Base-by-base conservation (phyloP, 2,329 filamentous ascomycete genomes). In the Phoma sp. region DNA sequence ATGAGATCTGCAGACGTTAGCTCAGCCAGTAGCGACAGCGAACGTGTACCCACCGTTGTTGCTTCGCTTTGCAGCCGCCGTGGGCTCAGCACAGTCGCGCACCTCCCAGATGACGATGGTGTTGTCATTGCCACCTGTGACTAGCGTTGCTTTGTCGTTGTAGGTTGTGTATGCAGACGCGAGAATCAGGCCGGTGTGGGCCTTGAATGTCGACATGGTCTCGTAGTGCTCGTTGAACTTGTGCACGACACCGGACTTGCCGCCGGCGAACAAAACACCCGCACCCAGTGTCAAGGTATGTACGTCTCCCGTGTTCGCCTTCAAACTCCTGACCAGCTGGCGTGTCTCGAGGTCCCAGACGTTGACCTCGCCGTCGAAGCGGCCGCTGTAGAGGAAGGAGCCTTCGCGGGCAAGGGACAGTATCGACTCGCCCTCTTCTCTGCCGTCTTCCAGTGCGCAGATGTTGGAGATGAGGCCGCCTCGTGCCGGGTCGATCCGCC, bases 271-370 rank as follows among this genome's bases (percentile, higher is more conserved):
- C 7, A 97, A 81, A 59, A 89, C 88, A 0, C 92, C 92, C 77
- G 91, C 92, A 22, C 90, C 89, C 75, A 97, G 89, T 61, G 92
- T 89, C 38, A 98, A 81, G 0, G 92, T 89, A 81, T 96, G 92
- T 43, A 98, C 85, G 72, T 98, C 92, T 38, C 88, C 88, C 31
- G 85, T 85, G 64, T 92, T 89, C 0, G 89, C 87, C 70, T 90
- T 92, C 69, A 99, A 89, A 17, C 91, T 92, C 53, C 95, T 85
- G 39, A 99, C 83, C 43, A 95, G 88, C 76, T 99, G 95, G 49
- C 89, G 88, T 0, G 95, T 98, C 71, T 98, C 94, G 13, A 99
- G 82, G 72, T 99, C 96, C 94, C 96, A 99, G 10, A 99, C 85
- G 72, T 98, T 94, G 56, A 99, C 86, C 45, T 96, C 85, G 21